These are phyloP conservation scores for Globisporangium rhizosaccharum DNA, from an alignment of 352 stramenopile species.

Conservation along the genomic window DNA sequence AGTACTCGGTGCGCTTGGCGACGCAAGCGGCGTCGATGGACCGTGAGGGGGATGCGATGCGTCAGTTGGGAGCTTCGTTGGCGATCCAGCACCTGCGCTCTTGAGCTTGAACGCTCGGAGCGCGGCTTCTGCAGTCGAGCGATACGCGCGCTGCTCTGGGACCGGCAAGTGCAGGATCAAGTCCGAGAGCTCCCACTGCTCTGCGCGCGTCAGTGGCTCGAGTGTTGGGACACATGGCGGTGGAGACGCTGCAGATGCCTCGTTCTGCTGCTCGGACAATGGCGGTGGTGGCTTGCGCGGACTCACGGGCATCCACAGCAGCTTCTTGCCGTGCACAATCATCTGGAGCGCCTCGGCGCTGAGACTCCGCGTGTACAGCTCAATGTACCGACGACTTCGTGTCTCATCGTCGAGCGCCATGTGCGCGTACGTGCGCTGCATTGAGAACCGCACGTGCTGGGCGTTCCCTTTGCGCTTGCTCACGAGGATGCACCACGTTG, in stretches of 20 bases:
- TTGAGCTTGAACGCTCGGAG: constrained; percentile 33
- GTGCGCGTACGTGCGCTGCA: neutral
- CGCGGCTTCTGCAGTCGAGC: constrained; percentile 30
- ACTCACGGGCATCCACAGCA: constrained; percentile 17
- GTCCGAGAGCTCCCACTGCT: constrained; percentile 68
- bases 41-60: constrained; percentile 4
- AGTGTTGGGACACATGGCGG: constrained; percentile 19
- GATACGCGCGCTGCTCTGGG: constrained; percentile 41
- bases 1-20: constrained; percentile 1
- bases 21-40: neutral
- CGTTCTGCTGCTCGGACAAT: neutral
- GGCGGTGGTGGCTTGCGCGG: constrained; percentile 7
- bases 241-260: neutral
- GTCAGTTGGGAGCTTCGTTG: constrained; percentile 13
- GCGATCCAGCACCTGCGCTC: constrained; percentile 14
- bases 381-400: constrained; percentile 27
- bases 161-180: constrained; percentile 42
- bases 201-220: constrained; percentile 29
- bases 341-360: constrained; percentile 33
- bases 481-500: constrained; percentile 40
- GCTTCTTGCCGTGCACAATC: constrained; percentile 31
- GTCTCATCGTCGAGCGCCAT: constrained; percentile 5
- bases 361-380: constrained; percentile 55
- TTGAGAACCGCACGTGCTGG: constrained; percentile 7
- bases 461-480: constrained; percentile 18